Percentiles rank a stretch among this genome's conserved stretches.
Evolutionary conservation across 148 eudicot genomes (phyloP).

Genomic region (Fagopyrum esculentum): DNA sequence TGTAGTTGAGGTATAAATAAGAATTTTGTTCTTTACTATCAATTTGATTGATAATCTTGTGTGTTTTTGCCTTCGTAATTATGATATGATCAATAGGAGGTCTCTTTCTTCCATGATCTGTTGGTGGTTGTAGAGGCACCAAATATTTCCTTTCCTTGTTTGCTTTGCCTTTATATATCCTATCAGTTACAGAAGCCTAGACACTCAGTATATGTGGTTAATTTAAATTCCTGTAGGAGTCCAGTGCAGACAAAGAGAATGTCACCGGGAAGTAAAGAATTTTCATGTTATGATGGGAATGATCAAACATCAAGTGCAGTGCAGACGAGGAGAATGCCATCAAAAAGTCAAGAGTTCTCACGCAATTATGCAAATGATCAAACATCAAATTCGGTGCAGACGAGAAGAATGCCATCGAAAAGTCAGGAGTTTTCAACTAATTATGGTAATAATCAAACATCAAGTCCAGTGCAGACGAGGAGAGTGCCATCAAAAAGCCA

Average conservation of each 20-base stretch:
- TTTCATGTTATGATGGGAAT: neutral
- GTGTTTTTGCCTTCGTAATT: neutral
- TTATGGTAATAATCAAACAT: neutral
- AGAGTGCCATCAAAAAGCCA: conserved; percentile 6
- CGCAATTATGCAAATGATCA: neutral
- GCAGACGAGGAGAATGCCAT: conserved; percentile 5
- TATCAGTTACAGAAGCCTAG: neutral
- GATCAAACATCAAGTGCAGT: neutral
- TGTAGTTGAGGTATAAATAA: neutral
- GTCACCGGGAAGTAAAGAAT: conserved; percentile 11
- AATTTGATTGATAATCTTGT: neutral
- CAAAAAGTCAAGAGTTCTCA: conserved; percentile 10
- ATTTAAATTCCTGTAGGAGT: conserved; percentile 5
- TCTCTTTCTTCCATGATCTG: neutral
- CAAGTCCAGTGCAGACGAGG: neutral
- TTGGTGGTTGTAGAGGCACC: neutral
- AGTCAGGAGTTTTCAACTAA: neutral
- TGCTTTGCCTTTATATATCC: neutral
- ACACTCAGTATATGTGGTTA: neutral
- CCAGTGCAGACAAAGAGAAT: conserved; percentile 1
- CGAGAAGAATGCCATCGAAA: neutral
- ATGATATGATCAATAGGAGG: neutral
- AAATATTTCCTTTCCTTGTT: neutral
- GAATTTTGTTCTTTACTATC: neutral
- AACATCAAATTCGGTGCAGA: conserved; percentile 3